phyloP scores from a whole-genome alignment of 306 rosid species.

The Castanea sativa region DNA sequence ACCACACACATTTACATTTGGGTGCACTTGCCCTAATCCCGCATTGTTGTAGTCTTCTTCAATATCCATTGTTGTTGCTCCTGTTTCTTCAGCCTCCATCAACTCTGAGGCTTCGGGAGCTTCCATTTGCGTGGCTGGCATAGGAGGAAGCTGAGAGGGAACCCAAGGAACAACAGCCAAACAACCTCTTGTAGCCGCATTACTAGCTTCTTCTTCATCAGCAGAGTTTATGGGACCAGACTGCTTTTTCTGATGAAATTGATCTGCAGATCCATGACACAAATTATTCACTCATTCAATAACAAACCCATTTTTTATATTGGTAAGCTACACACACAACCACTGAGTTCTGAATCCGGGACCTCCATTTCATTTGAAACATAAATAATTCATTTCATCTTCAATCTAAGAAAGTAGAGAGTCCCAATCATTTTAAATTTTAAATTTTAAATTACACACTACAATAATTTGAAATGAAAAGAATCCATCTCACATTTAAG shows the following conservation, averaged over 20 bases:
- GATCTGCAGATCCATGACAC: conserved; percentile 32
- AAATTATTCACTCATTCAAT: neutral
- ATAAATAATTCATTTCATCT: too few species aligned
- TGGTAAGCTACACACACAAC: too few species aligned
- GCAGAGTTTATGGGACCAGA: conserved; percentile 1
- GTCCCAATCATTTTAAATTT: too few species aligned
- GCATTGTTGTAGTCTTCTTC: conserved; percentile 25
- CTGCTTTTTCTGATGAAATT: conserved; percentile 26
- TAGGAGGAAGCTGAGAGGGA: conserved; percentile 20
- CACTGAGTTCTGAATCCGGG: too few species aligned
- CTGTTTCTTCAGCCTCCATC: conserved; percentile 58
- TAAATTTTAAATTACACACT: too few species aligned
- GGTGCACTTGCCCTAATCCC: conserved; percentile 3
- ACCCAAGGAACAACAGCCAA: conserved; percentile 75
- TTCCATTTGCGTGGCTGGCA: neutral
- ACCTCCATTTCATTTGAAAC: too few species aligned
- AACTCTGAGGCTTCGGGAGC: conserved; percentile 13
- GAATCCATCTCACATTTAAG: too few species aligned
- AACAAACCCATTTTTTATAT: too few species aligned
- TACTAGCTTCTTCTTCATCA: conserved; percentile 13
- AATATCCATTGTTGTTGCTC: conserved; percentile 49
- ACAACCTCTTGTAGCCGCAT: conserved; percentile 2
- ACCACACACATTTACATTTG: neutral
- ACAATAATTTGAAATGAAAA: too few species aligned
- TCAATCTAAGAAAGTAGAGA: too few species aligned